Evolutionary conservation across 805 yeast genomes (phyloP), one percentile per base, ranked within the genome.

Genomic region (Starmerella riodocensis): DNA sequence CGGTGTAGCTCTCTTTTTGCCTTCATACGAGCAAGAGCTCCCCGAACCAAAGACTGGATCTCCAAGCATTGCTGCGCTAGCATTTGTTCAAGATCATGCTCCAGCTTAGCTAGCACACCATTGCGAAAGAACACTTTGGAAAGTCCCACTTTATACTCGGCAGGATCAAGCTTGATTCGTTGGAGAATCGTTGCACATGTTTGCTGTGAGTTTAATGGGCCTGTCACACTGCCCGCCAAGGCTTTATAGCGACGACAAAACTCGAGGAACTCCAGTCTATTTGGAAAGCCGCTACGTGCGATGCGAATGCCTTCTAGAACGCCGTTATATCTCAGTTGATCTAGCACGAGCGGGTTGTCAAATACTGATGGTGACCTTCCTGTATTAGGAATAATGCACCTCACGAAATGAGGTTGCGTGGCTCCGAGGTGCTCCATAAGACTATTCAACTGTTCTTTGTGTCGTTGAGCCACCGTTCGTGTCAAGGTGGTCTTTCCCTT

Each of bases 271-370:
- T 76, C 73, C 55, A 88, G 74, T 48, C 95, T 72, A 59, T 91
- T 91, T 4, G 99, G 99, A 58, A 79, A 91, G 2, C 99, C 99
- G 7, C 94, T 84, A 48, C 99, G 71, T 0, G 97, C 94, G 43
- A 91, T 91, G 59, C 98, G 71, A 23, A 91, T 91, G 45, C 99
- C 99, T 65, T 91, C 99, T 37, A 91, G 63, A 13, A 91, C 99
- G 70, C 99, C 99, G 55, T 91, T 91, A 55, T 97, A 91, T 47
- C 95, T 69, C 46, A 91, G 66, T 61, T 91, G 99, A 37, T 81
- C 88, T 32, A 91, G 63, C 6, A 91, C 93, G 19, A 91, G 62
- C 23, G 61, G 62, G 50, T 78, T 83, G 51, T 83, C 84, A 52
- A 91, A 80, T 28, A 66, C 63, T 31, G 71, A 72, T 0, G 95